Base-by-base conservation (phyloP, 2,329 filamentous ascomycete species). In the Ascochyta fabae region DNA sequence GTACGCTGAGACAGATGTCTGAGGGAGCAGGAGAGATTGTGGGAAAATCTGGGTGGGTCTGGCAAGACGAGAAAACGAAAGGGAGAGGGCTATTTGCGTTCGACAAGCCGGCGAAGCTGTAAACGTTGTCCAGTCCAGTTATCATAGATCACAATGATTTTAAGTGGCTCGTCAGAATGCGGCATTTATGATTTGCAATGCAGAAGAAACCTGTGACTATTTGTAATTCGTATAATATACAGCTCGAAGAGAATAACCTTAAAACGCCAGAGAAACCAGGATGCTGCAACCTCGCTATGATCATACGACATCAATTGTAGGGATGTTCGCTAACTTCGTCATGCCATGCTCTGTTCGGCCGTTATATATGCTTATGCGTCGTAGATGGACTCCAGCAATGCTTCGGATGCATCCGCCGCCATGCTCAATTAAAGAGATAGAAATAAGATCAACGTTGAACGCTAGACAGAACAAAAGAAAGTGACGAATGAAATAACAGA, bases 11-110 rank as follows among this genome's bases (percentile, higher is more conserved):
- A 23, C 69, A 77, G 33, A 73, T 86, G 55, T 74, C 77, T 0
- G 79, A 77, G 51, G 72, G 64, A 13, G 62, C 64, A 0, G 71
- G 71, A 4, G 83, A 86, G 64, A 78, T 78, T 9, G 77, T 86
- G 48, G 83, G 83, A 3, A 75, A 75, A 57, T 68, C 48, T 9
- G 83, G 83, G 1, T 77, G 73, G 66, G 82, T 85, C 3, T 72
- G 59, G 53, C 64, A 66, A 31, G 71, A 75, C 57, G 12, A 38
- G 19, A 51, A 66, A 41, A 66, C 48, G 39, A 63, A 69, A 47
- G 67, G 71, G 5, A 65, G 67, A 42, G 66, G 65, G 6, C 35
- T 75, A 4, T 75, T 74, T 49, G 62, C 50, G 4, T 73, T 74
- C 27, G 64, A 64, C 5, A 62, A 58, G 36, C 58, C 58, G 10